phyloP scores from a whole-genome alignment of 2,329 filamentous ascomycete genomes.

The Penicillium verrucosum region DNA sequence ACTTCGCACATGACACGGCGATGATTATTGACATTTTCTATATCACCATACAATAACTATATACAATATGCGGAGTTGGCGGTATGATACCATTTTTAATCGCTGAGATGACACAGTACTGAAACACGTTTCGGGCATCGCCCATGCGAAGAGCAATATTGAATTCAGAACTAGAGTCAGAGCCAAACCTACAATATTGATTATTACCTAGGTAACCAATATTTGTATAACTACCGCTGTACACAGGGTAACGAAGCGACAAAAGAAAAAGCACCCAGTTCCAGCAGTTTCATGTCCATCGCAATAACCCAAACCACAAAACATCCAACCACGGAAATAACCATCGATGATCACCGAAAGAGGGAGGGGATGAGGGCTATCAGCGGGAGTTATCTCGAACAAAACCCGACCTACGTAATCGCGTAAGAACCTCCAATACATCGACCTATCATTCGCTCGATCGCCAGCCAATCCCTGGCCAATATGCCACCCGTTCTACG shows the following conservation, averaged over 20 bases:
- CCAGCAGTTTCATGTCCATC: neutral
- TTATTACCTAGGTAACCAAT: neutral
- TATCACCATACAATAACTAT: neutral
- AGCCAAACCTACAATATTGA: neutral
- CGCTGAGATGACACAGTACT: neutral
- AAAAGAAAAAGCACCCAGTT: neutral
- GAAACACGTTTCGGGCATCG: constrained; percentile 2
- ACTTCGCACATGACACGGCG: neutral
- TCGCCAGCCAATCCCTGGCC: neutral
- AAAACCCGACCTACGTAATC: constrained; percentile 7
- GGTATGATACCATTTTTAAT: neutral
- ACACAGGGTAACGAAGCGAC: neutral
- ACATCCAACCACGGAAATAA: neutral
- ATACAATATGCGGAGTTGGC: neutral
- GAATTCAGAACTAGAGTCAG: neutral
- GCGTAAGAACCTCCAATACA: neutral
- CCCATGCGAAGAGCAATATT: neutral
- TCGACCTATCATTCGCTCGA: neutral
- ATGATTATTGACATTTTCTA: neutral
- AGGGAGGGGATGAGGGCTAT: neutral
- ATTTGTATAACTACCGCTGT: neutral
- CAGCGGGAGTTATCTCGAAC: neutral
- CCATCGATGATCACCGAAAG: neutral
- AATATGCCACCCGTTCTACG: neutral
- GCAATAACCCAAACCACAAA: neutral